phyloP scores from a whole-genome alignment of 164 flowering plant species.

The Berberis vulgaris region DNA sequence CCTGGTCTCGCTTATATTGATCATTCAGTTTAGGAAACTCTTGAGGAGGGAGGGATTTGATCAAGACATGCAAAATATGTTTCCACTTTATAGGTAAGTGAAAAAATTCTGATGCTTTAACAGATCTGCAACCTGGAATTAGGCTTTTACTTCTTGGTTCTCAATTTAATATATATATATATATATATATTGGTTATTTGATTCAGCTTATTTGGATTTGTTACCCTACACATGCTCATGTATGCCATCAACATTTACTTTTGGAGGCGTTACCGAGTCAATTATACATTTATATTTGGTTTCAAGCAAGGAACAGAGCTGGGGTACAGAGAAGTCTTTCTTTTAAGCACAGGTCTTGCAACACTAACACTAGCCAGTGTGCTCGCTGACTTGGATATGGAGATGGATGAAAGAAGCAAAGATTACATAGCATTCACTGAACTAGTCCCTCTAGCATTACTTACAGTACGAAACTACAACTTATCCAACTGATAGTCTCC shows the following conservation, averaged over 20 bases:
- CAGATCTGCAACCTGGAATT: background rate
- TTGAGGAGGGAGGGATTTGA: constrained; percentile 17
- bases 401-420: constrained; percentile 39
- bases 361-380: constrained; percentile 39
- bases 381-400: constrained; percentile 48
- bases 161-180: background rate
- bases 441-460: constrained; percentile 37
- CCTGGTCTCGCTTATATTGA: constrained; percentile 25
- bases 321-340: constrained; percentile 46
- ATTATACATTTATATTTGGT: constrained; percentile 66
- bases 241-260: constrained; percentile 47
- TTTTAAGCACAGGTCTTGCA: constrained; percentile 31
- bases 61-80: constrained; percentile 51
- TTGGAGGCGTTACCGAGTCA: constrained; percentile 55
- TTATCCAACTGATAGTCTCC: background rate
- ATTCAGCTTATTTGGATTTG: constrained; percentile 54
- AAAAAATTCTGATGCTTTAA: background rate
- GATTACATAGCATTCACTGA: constrained; percentile 36
- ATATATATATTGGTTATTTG: background rate
- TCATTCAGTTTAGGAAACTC: constrained; percentile 28
- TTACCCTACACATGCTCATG: constrained; percentile 51
- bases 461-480: constrained; percentile 12
- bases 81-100: constrained; percentile 58
- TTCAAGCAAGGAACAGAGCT: constrained; percentile 59
- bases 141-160: background rate